A percentile compares a stretch with the other conserved stretches of the same genome.
Evolutionary conservation across 352 stramenopile species (phyloP).

Genomic region (Phytopythium delawarense): DNA sequence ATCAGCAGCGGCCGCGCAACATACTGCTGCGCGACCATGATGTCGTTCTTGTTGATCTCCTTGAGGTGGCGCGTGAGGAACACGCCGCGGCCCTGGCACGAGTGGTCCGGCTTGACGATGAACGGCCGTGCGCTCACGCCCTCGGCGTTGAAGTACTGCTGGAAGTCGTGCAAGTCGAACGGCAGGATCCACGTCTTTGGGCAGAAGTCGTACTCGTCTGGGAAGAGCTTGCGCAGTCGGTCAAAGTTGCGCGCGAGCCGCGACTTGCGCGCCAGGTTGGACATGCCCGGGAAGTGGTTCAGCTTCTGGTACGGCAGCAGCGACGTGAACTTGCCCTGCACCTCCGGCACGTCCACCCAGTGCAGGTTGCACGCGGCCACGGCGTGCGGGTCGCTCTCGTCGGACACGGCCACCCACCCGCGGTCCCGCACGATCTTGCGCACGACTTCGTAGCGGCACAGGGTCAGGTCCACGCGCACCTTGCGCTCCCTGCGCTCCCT

Average conservation of each 20-base stretch:
- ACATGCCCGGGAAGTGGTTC: conserved; percentile 97
- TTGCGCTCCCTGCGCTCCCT: conserved; percentile 36
- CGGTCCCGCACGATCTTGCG: conserved; percentile 71
- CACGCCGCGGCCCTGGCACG: conserved; percentile 89
- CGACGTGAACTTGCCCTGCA: conserved; percentile 85
- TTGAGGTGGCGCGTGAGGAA: conserved; percentile 92
- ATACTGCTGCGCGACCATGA: conserved; percentile 88
- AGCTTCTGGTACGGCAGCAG: conserved; percentile 92
- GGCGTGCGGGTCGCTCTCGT: conserved; percentile 63
- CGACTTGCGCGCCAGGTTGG: conserved; percentile 92
- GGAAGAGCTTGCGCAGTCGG: conserved; percentile 94
- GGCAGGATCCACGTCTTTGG: conserved; percentile 96
- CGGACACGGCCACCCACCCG: conserved; percentile 68
- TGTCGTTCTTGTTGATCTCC: conserved; percentile 84
- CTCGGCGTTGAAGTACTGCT: conserved; percentile 86
- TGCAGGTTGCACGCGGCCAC: conserved; percentile 88
- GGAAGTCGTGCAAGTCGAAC: conserved; percentile 91
- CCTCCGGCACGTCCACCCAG: conserved; percentile 94
- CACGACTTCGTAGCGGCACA: conserved; percentile 81
- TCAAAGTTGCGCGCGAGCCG: conserved; percentile 95
- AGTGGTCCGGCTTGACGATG: conserved; percentile 95
- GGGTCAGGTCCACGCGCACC: conserved; percentile 68
- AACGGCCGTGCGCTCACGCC: conserved; percentile 91
- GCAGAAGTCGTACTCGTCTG: conserved; percentile 92
- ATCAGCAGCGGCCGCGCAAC: conserved; percentile 71